Percentiles rank a stretch among this genome's conserved stretches.
Conservation (phyloP, 2,329 filamentous ascomycete species). For the Phaeosphaeria sp. region DNA sequence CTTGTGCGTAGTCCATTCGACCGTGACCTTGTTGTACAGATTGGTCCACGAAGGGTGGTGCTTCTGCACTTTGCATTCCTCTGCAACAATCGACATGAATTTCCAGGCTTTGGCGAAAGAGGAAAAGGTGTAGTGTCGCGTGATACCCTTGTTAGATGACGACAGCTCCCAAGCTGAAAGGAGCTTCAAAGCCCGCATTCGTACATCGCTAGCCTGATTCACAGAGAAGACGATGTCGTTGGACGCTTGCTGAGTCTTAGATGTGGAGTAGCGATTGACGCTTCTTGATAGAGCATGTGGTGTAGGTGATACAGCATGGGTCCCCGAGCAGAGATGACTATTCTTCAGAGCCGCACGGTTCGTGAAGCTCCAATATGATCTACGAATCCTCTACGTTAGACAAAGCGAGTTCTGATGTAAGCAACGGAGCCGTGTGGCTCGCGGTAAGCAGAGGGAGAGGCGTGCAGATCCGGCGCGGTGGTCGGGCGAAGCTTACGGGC, state of each 20-base stretch:
- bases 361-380: constrained; percentile 14
- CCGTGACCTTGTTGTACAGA: constrained; percentile 39
- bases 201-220: constrained; percentile 36
- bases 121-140: constrained; percentile 36
- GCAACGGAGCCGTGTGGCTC: constrained; percentile 23
- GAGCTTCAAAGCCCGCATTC: constrained; percentile 30
- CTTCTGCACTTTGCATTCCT: constrained; percentile 40
- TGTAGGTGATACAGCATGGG: neutral
- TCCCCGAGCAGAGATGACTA: neutral
- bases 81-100: constrained; percentile 44
- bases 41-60: constrained; percentile 47
- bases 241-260: constrained; percentile 1
- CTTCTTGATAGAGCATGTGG: constrained; percentile 3
- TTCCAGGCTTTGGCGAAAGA: constrained; percentile 41
- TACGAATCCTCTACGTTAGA: constrained; percentile 28
- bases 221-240: constrained; percentile 34
- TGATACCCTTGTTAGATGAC: constrained; percentile 31
- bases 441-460: constrained; percentile 18
- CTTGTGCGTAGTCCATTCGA: constrained; percentile 48
- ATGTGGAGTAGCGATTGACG: constrained; percentile 14
- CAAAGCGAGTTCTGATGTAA: constrained; percentile 33
- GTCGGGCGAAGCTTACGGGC: constrained; percentile 33
- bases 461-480: constrained; percentile 24
- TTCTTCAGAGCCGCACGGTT: constrained; percentile 11
- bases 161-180: constrained; percentile 33